Evolutionary conservation across 352 stramenopile genomes (phyloP), one percentile per base, ranked within the genome.

Genomic region (Paralagenidium karlingii): DNA sequence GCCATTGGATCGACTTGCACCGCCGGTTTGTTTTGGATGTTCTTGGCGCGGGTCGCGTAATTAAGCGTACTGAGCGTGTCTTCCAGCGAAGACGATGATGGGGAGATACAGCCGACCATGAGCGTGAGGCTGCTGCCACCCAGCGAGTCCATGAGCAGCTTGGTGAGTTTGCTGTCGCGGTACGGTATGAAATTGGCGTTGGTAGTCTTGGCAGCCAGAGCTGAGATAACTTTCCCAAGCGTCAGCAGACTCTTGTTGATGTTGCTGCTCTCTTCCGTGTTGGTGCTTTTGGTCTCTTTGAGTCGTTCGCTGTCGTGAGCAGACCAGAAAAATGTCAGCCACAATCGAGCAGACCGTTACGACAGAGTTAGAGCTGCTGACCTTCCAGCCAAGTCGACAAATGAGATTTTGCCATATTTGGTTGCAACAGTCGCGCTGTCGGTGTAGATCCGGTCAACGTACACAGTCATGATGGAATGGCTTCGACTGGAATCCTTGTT

Each of bases 191-290:
- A 79, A 24, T 46, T 58, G 11, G 52, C 45, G 34, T 55, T 49
- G 3, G 55, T 47, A 18, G 33, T 22, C 28, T 74, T 70, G 24
- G 63, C 60, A 13, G 57, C 64, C 30, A 92, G 55, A 5, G 73
- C 74, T 5, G 75, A 84, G 26, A 93, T 90, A 13, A 93, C 79
- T 39, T 90, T 90, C 30, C 79, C 74, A 0, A 93, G 55, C 13
- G 76, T 86, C 9, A 88, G 51, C 18, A 93, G 50, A 21, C 66
- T 85, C 40, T 77, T 77, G 51, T 93, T 93, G 57, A 93, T 90
- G 41, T 73, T 86, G 42, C 63, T 79, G 8, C 68, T 84, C 55
- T 89, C 75, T 43, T 89, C 68, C 0, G 65, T 48, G 41, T 83
- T 83, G 3, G 55, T 60, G 18, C 67, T 82, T 21, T 73, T 73